These are phyloP conservation scores for Phytophthora pisi DNA, from an alignment of 352 stramenopile genomes.

Conservation along the genomic window DNA sequence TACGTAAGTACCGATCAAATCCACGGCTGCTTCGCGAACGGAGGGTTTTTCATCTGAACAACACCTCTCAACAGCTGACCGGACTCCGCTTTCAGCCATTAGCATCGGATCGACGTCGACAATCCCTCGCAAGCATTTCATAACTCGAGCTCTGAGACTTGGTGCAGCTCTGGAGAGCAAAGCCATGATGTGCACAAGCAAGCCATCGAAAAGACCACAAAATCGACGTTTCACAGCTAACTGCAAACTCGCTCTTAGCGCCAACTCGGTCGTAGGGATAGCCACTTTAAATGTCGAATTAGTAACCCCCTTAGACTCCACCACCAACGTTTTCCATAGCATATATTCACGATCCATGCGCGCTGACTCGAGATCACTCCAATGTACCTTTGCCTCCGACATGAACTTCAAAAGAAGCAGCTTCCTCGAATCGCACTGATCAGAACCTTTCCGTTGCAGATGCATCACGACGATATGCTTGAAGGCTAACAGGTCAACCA, in stretches of 20 bases:
- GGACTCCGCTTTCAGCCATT: conserved; percentile 73
- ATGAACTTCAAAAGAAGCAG: conserved; percentile 71
- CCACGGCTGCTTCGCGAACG: conserved; percentile 82
- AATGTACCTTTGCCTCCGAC: conserved; percentile 25
- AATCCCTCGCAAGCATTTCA: conserved; percentile 78
- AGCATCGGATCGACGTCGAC: conserved; percentile 87
- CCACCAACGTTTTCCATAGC: conserved; percentile 65
- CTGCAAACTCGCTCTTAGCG: conserved; percentile 50
- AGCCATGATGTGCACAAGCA: conserved; percentile 78
- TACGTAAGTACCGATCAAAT: conserved; percentile 87
- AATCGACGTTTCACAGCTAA: conserved; percentile 65
- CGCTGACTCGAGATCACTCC: conserved; percentile 6
- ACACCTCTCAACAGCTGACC: conserved; percentile 61
- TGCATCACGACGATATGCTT: conserved; percentile 75
- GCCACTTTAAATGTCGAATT: conserved; percentile 53
- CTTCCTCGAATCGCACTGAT: conserved; percentile 51
- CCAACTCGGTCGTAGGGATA: conserved; percentile 49
- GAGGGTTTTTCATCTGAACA: conserved; percentile 82
- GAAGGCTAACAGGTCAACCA: conserved; percentile 37
- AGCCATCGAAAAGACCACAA: conserved; percentile 66
- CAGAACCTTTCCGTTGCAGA: conserved; percentile 43
- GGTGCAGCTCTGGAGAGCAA: conserved; percentile 72
- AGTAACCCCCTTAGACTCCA: conserved; percentile 31
- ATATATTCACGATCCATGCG: conserved; percentile 29
- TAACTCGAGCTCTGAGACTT: conserved; percentile 74